Evolutionary conservation across 192 early-diverging fungal species (phyloP).

Genomic region (Umbelopsis sp.): DNA sequence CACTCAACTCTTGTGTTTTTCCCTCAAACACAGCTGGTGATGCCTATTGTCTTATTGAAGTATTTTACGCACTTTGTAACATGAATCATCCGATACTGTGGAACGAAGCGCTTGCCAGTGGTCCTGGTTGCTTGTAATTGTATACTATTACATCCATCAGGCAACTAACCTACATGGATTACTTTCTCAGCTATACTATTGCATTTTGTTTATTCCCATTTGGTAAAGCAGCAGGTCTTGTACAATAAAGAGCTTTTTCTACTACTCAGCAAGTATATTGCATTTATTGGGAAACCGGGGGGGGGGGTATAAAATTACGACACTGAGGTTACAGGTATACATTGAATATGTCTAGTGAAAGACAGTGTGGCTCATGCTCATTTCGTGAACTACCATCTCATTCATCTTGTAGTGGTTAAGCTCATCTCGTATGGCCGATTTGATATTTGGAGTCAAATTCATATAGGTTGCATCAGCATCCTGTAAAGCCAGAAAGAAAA

Average conservation of each 20-base stretch:
- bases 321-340: background rate
- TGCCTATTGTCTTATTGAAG: constrained; percentile 37
- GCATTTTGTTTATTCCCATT: background rate
- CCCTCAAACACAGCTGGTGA: constrained; percentile 28
- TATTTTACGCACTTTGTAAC: constrained; percentile 22
- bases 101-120: background rate
- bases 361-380: constrained; percentile 41
- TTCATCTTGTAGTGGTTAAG: constrained; percentile 43
- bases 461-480: constrained; percentile 33
- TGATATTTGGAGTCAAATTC: constrained; percentile 32
- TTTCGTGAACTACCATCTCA: constrained; percentile 42
- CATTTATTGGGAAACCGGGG: background rate
- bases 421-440: constrained; percentile 37
- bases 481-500: background rate
- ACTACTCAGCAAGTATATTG: too few species aligned
- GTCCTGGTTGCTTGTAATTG: background rate
- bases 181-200: background rate
- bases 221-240: background rate
- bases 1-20: background rate
- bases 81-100: constrained; percentile 24
- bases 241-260: background rate
- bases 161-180: background rate
- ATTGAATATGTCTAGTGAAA: constrained; percentile 25
- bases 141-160: background rate
- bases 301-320: background rate